These are phyloP conservation scores for Trichoderma koningii DNA, from an alignment of 2,329 filamentous ascomycete genomes.

Conservation along the genomic window DNA sequence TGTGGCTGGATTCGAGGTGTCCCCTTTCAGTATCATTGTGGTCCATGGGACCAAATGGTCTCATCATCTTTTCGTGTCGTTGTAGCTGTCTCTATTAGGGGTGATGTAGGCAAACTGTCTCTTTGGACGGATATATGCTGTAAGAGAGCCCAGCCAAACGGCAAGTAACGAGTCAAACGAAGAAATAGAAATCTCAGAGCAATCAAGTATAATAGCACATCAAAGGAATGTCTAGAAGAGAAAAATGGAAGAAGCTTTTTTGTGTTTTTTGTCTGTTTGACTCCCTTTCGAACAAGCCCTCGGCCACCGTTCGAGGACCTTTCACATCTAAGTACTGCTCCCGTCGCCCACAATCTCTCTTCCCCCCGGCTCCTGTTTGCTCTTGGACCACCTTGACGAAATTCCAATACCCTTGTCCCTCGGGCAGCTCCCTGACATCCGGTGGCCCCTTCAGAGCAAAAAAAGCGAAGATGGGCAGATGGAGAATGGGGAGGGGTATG, in stretches of 20 bases:
- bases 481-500: not conserved
- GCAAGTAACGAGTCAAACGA: not conserved
- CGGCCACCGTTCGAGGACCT: not conserved
- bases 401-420: not conserved
- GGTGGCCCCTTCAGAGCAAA: not conserved
- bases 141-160: not conserved
- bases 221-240: not conserved
- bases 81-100: conserved; percentile 17
- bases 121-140: not conserved
- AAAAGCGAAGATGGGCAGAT: not conserved
- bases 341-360: not conserved
- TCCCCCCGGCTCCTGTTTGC: conserved; percentile 4
- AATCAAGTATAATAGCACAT: not conserved
- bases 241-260: too few species aligned
- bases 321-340: conserved; percentile 13
- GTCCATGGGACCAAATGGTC: not conserved
- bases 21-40: not conserved
- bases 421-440: conserved; percentile 13
- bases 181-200: not conserved
- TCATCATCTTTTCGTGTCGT: not conserved
- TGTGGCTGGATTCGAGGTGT: not conserved
- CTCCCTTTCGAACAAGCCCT: not conserved
- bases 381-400: not conserved
- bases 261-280: not conserved
- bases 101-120: conserved; percentile 9